Percentiles rank a stretch among this genome's conserved stretches.
Conservation (phyloP, 2,329 filamentous ascomycete genomes). For the Teratosphaeria zuluensis region DNA sequence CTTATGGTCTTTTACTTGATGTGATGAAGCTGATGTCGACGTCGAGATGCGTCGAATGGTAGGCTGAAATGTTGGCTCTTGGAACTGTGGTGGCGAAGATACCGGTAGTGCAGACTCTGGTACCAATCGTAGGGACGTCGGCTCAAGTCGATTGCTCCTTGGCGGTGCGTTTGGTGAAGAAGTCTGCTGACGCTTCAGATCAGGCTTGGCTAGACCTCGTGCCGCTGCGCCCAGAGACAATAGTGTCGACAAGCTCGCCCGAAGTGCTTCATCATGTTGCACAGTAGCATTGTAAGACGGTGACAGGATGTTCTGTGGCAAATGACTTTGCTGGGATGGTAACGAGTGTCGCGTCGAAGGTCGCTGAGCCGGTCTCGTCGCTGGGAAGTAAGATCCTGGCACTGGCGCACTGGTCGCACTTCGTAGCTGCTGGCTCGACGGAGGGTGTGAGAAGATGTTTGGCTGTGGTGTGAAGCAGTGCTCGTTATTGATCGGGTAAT, state of each 20-base stretch:
- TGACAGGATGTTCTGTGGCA: conserved; percentile 58
- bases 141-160: conserved; percentile 33
- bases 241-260: conserved; percentile 87
- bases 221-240: conserved; percentile 92
- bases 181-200: conserved; percentile 23
- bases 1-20: conserved; percentile 29
- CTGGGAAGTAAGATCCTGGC: conserved; percentile 35
- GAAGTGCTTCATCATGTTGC: conserved; percentile 85
- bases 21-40: conserved; percentile 18
- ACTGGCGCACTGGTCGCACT: conserved; percentile 38
- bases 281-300: conserved; percentile 58
- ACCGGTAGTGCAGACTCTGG: conserved; percentile 45
- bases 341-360: conserved; percentile 22
- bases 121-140: conserved; percentile 48
- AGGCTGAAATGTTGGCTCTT: conserved; percentile 26
- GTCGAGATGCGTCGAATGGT: conserved; percentile 25
- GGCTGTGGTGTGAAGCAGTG: conserved; percentile 71
- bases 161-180: conserved; percentile 4
- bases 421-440: conserved; percentile 42
- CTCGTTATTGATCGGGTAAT: conserved; percentile 44
- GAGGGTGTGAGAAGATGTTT: conserved; percentile 84
- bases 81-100: conserved; percentile 15
- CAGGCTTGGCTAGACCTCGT: conserved; percentile 61
- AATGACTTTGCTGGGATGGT: conserved; percentile 36
- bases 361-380: conserved; percentile 24